Evolutionary conservation across 2,329 filamentous ascomycete species (phyloP).

Genomic region (Beauveria sp.): DNA sequence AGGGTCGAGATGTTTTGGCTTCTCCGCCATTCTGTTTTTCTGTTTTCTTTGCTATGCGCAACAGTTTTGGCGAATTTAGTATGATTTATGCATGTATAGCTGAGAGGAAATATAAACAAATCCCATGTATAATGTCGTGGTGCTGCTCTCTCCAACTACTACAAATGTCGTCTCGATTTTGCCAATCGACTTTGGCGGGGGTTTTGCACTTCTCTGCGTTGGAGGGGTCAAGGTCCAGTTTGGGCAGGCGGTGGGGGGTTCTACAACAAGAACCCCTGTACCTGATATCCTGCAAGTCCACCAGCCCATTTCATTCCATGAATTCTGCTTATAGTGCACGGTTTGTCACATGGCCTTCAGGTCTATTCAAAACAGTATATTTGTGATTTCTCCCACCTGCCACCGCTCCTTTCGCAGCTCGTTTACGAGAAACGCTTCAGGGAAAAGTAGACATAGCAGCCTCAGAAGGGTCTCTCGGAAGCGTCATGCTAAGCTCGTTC

Average conservation of each 20-base stretch:
- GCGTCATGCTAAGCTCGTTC: no score
- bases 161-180: background rate
- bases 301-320: background rate
- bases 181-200: background rate
- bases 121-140: background rate
- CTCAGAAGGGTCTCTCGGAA: no score
- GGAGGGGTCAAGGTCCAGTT: background rate
- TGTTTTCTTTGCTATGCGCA: background rate
- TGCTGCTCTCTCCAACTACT: no score
- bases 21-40: constrained; percentile 1
- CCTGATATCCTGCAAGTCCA: background rate
- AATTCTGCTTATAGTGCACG: no score
- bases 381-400: no score
- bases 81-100: no score
- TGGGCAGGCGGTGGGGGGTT: constrained; percentile 5
- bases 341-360: no score
- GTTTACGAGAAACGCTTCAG: background rate
- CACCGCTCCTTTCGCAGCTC: background rate
- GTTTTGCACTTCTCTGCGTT: background rate
- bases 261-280: background rate
- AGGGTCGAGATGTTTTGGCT: constrained; percentile 63
- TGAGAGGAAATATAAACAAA: no score
- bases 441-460: background rate
- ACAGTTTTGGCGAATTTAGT: no score
- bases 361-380: no score